Evolutionary conservation across 331 rosid species (phyloP), one percentile per base, ranked within the genome.

Genomic region (Malus hybrid): DNA sequence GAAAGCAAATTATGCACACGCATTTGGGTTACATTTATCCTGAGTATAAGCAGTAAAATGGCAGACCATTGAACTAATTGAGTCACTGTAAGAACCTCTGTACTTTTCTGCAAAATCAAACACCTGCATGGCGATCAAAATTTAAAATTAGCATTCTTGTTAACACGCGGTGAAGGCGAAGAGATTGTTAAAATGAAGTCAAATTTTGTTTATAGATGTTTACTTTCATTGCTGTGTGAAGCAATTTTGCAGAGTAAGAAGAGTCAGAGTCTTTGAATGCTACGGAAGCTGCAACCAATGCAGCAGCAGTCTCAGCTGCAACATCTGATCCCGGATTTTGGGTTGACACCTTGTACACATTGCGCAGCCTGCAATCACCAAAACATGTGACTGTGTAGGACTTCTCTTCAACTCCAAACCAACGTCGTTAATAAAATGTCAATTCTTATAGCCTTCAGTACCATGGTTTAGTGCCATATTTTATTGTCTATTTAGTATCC

Each of bases 31-130:
- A 91, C 98, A 71, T 93, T 88, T 88, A 93, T 78, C 96, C 97
- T 5, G 98, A 93, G 84, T 89, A 93, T 52, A 97, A 93, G 81
- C 98, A 93, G 78, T 91, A 93, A 82, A 93, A 93, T 97, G 98
- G 80, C 98, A 93, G 64, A 84, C 96, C 20, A 61, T 90, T 0
- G 98, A 89, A 6, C 76, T 79, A 56, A 93, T 86, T 62, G 92
- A 84, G 79, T 91, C 93, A 48, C 96, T 93, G 59, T 93, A 93
- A 68, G 96, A 83, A 42, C 98, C 97, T 82, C 92, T 79, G 73
- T 93, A 79, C 82, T 80, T 92, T 69, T 93, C 97, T 59, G 96
- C 98, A 36, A 93, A 89, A 70, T 83, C 77, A 54, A 93, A 93
- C 20, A 87, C 91, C 97, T 90, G 81, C 64, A 80, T 22, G 3